Evolutionary conservation across 208 protist species (phyloP).

Genomic region (Trypanosoma cruzi): DNA sequence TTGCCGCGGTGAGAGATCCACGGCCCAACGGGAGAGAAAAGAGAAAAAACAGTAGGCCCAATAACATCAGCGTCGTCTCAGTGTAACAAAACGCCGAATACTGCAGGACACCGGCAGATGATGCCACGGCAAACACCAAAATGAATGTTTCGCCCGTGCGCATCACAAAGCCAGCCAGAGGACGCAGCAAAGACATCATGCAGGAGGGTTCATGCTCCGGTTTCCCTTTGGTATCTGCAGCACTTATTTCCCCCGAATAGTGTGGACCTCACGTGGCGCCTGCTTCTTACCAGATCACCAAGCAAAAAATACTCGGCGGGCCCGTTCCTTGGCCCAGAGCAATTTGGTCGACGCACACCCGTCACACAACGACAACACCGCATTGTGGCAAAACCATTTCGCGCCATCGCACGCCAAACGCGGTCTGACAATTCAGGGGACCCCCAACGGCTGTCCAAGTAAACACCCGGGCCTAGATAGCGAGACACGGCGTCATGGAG

Average conservation of each 20-base stretch:
- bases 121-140: conserved; percentile 12
- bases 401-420: conserved; percentile 27
- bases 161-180: neutral
- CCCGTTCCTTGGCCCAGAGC: neutral
- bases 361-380: conserved; percentile 8
- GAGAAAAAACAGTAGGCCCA: neutral
- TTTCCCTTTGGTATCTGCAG: neutral
- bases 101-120: conserved; percentile 18
- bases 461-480: conserved; percentile 1
- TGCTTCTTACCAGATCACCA: neutral
- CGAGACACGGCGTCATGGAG: neutral
- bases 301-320: neutral
- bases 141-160: conserved; percentile 7
- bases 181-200: neutral
- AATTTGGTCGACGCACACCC: neutral
- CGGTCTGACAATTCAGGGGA: conserved; percentile 5
- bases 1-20: neutral
- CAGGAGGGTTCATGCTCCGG: neutral
- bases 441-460: conserved; percentile 12
- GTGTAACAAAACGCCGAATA: conserved; percentile 27
- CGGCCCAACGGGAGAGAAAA: neutral
- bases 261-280: too few species aligned
- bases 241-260: neutral
- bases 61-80: conserved; percentile 9
- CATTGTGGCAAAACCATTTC: conserved; percentile 25